These are phyloP conservation scores for Chalciporus piperatus DNA, from an alignment of 768 basidiomycete species.

Conservation along the genomic window DNA sequence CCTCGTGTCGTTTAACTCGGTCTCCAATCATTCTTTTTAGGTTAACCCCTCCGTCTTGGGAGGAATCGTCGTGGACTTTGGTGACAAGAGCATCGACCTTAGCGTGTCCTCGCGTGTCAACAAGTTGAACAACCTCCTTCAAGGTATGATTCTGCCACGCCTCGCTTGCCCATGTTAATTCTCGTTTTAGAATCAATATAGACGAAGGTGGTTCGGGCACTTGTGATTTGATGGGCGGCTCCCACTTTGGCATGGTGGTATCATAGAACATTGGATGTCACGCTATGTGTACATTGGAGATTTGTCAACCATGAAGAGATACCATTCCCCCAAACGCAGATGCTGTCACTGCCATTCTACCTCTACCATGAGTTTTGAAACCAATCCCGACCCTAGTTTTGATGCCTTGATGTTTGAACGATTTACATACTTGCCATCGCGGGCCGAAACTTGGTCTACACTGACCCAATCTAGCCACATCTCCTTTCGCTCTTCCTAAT, in stretches of 20 bases:
- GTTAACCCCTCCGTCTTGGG: constrained; percentile 91
- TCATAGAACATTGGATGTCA: constrained; percentile 12
- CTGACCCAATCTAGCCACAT: too few relatives aligned
- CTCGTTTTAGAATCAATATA: constrained; percentile 26
- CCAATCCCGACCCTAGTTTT: too few relatives aligned
- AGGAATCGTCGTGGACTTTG: constrained; percentile 93
- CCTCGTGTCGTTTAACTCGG: background rate
- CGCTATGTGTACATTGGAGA: constrained; percentile 1
- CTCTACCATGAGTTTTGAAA: too few relatives aligned
- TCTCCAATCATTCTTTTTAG: constrained; percentile 38
- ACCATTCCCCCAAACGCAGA: background rate
- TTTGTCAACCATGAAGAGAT: background rate
- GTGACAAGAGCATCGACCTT: constrained; percentile 97
- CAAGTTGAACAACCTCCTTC: constrained; percentile 87
- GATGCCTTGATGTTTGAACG: too few relatives aligned
- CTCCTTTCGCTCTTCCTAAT: background rate
- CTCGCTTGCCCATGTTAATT: constrained; percentile 11
- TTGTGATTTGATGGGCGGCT: background rate
- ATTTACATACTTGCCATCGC: background rate
- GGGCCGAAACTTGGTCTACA: background rate
- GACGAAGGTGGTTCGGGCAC: background rate
- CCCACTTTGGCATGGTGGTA: constrained; percentile 3
- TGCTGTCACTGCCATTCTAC: background rate
- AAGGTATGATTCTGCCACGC: constrained; percentile 51
- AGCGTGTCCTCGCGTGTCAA: constrained; percentile 92